These are phyloP conservation scores for Hyaloperonospora arabidopsidis DNA, from an alignment of 352 stramenopile species.

Conservation along the genomic window DNA sequence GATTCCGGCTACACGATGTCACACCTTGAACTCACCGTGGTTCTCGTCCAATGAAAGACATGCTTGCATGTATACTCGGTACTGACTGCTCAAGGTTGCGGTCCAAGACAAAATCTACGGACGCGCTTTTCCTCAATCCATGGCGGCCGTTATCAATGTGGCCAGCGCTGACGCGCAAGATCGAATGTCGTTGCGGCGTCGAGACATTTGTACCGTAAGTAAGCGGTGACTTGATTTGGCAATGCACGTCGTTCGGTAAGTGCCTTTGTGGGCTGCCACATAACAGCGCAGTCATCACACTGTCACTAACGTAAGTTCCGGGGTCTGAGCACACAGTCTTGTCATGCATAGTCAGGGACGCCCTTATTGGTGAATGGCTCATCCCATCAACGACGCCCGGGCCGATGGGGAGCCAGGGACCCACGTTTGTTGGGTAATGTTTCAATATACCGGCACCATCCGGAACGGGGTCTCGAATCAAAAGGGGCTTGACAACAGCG, in stretches of 20 bases:
- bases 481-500: conserved; percentile 11
- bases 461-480: not conserved
- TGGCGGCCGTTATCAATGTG: conserved; percentile 11
- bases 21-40: conserved; percentile 34
- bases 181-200: conserved; percentile 41
- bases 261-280: conserved; percentile 3
- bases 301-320: too few relatives aligned
- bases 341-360: too few relatives aligned
- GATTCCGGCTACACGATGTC: not conserved
- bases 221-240: conserved; percentile 11
- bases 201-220: conserved; percentile 28
- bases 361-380: too few relatives aligned
- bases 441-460: too few relatives aligned
- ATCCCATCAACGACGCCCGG: too few relatives aligned
- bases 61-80: conserved; percentile 32
- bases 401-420: too few relatives aligned
- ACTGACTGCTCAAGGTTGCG: conserved; percentile 29
- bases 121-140: conserved; percentile 52
- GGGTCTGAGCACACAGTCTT: too few relatives aligned
- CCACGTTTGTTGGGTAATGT: too few relatives aligned
- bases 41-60: conserved; percentile 34
- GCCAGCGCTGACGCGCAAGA: conserved; percentile 54
- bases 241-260: conserved; percentile 5
- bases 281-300: conserved; percentile 17
- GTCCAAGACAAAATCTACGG: conserved; percentile 63